phyloP scores from a whole-genome alignment of 306 rosid species.

The Acacia acuminata region DNA sequence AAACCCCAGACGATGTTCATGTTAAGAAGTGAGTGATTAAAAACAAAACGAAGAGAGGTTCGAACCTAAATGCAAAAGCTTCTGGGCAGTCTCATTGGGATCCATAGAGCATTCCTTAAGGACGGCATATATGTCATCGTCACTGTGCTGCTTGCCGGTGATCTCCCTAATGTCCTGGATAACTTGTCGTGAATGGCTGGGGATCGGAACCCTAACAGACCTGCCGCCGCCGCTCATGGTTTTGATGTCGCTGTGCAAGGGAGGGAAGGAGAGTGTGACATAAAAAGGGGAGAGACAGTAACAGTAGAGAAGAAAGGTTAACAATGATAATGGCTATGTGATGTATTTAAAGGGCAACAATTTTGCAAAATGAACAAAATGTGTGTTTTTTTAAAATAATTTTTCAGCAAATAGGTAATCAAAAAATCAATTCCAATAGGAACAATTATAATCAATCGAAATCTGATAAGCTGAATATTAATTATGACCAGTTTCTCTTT shows the following conservation, averaged over 20 bases:
- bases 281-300: neutral
- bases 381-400: neutral
- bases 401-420: neutral
- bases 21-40: neutral
- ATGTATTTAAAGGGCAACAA: neutral
- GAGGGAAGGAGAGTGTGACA: slow-evolving; percentile 7
- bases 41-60: neutral
- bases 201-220: slow-evolving; percentile 56
- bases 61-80: slow-evolving; percentile 46
- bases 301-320: neutral
- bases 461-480: no score
- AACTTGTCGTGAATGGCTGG: slow-evolving; percentile 40
- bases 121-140: slow-evolving; percentile 61
- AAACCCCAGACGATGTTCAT: slow-evolving; percentile 20
- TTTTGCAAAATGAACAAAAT: neutral
- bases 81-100: slow-evolving; percentile 68
- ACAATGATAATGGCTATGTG: neutral
- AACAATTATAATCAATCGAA: neutral
- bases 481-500: neutral
- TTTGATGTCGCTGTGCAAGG: neutral
- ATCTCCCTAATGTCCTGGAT: slow-evolving; percentile 60
- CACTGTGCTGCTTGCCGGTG: slow-evolving; percentile 63
- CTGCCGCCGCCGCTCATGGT: slow-evolving; percentile 41
- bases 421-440: neutral
- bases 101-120: slow-evolving; percentile 65